These are phyloP conservation scores for Hygrocybe coccinea DNA, from an alignment of 768 basidiomycete genomes.

Conservation along the genomic window DNA sequence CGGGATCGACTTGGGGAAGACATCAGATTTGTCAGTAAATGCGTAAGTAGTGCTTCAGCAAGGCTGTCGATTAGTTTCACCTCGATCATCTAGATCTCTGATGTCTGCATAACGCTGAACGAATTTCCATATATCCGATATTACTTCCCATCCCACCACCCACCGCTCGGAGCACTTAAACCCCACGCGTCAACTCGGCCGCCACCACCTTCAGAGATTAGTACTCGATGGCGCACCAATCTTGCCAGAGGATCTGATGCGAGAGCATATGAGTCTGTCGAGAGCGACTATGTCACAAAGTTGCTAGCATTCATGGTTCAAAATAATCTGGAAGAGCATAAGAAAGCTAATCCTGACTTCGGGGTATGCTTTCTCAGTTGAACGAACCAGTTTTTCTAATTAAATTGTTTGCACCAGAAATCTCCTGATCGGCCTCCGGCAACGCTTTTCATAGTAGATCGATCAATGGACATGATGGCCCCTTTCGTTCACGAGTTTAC, in stretches of 20 bases:
- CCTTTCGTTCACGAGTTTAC: constrained; percentile 97
- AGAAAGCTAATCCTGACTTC: constrained; percentile 80
- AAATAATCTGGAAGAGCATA: constrained; percentile 77
- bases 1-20: constrained; percentile 84
- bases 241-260: constrained; percentile 69
- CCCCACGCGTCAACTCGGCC: constrained; percentile 60
- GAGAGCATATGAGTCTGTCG: constrained; percentile 62
- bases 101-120: constrained; percentile 82
- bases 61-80: not conserved
- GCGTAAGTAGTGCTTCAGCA: constrained; percentile 38
- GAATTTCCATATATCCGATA: constrained; percentile 94
- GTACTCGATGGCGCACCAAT: constrained; percentile 74
- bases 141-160: constrained; percentile 78
- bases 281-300: constrained; percentile 74
- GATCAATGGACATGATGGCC: constrained; percentile 89
- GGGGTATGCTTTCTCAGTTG: constrained; percentile 54
- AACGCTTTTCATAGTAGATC: constrained; percentile 87
- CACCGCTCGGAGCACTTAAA: constrained; percentile 79
- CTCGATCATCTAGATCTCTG: constrained; percentile 57
- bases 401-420: constrained; percentile 40
- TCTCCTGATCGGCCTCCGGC: constrained; percentile 62
- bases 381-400: not conserved
- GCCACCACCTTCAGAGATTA: constrained; percentile 58
- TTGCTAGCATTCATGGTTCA: constrained; percentile 85
- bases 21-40: constrained; percentile 66